Conservation (phyloP, 1,284 basidiomycete species). For the Stereum hirsutum region DNA sequence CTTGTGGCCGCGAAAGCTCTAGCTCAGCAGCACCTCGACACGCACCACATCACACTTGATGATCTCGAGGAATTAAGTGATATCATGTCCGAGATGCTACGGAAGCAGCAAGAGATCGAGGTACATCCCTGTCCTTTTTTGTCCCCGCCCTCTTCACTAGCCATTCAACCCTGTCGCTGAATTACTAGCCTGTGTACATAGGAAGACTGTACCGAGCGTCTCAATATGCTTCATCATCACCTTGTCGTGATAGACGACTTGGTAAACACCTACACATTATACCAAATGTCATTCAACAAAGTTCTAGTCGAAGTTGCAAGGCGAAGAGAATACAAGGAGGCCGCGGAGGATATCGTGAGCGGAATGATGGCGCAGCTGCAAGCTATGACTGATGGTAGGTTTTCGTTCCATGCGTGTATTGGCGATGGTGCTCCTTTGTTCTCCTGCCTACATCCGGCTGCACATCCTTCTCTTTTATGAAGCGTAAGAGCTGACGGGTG, state of each 20-base stretch:
- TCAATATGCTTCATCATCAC: conserved; percentile 48
- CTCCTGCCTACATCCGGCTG: no score
- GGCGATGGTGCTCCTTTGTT: no score
- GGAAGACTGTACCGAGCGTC: conserved; percentile 41
- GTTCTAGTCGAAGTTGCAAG: conserved; percentile 64
- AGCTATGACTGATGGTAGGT: conserved; percentile 53
- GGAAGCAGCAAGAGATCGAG: conserved; percentile 56
- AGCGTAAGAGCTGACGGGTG: conserved; percentile 5
- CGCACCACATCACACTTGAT: conserved; percentile 39
- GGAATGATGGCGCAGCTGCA: conserved; percentile 56
- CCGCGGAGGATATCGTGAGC: conserved; percentile 50
- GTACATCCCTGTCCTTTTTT: conserved; percentile 22
- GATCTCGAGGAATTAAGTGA: conserved; percentile 67
- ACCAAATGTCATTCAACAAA: conserved; percentile 62
- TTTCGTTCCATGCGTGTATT: no score
- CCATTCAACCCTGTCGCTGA: no score
- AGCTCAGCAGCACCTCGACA: conserved; percentile 35
- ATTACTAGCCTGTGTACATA: no score
- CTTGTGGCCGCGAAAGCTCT: conserved; percentile 33
- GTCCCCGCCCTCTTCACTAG: not conserved
- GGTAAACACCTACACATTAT: conserved; percentile 53
- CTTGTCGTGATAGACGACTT: conserved; percentile 53
- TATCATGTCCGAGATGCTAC: conserved; percentile 70
- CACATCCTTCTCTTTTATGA: not conserved
- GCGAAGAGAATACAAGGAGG: conserved; percentile 55